phyloP scores from a whole-genome alignment of 2,329 filamentous ascomycete species.

The Penicillium sp. region DNA sequence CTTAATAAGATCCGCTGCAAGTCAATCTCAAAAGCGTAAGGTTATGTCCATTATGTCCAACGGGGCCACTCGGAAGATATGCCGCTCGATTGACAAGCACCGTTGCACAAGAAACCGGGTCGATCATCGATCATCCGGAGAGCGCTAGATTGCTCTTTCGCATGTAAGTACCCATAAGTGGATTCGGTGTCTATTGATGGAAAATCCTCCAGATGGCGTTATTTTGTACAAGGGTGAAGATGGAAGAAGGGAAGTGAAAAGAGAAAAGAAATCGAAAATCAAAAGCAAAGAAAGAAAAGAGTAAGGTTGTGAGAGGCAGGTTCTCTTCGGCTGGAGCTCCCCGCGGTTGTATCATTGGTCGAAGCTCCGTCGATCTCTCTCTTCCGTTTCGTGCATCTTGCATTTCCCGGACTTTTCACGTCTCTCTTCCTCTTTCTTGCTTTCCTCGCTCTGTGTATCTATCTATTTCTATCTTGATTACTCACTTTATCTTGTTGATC shows the following conservation, averaged over 20 bases:
- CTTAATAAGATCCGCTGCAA: conserved; percentile 15
- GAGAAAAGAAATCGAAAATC: no score
- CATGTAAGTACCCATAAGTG: conserved; percentile 3
- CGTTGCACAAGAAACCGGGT: conserved; percentile 31
- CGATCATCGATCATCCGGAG: conserved; percentile 24
- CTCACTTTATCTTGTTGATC: background rate
- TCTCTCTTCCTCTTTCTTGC: conserved; percentile 11
- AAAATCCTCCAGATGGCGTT: background rate
- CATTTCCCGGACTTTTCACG: conserved; percentile 1
- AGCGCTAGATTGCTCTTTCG: background rate
- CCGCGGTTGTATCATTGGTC: conserved; percentile 17
- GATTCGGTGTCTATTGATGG: background rate
- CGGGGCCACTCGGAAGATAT: conserved; percentile 32
- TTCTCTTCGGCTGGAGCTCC: conserved; percentile 4
- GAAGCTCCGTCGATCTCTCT: conserved; percentile 15
- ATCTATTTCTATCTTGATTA: background rate
- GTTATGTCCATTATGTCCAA: conserved; percentile 22
- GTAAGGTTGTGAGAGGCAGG: conserved; percentile 3
- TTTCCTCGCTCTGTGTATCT: background rate
- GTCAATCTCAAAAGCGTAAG: conserved; percentile 12
- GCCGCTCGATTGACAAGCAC: conserved; percentile 28
- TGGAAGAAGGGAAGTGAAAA: background rate
- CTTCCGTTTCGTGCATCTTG: background rate
- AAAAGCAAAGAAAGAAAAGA: background rate
- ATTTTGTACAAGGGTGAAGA: no score